Evolutionary conservation across 352 stramenopile species (phyloP).

Genomic region (Globisporangium apiculatum): DNA sequence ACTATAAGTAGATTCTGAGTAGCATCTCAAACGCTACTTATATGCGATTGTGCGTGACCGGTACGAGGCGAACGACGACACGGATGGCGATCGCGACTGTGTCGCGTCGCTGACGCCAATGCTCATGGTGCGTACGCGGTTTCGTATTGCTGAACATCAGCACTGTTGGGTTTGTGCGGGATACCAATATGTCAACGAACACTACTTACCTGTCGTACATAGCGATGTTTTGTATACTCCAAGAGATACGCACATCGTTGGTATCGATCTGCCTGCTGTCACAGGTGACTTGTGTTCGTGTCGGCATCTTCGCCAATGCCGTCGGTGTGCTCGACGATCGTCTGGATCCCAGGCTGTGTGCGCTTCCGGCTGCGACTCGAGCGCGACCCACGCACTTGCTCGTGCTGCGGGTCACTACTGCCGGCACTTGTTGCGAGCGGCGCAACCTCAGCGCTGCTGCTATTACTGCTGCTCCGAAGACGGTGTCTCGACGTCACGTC

Average conservation of each 20-base stretch:
- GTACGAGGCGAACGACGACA: too few relatives aligned
- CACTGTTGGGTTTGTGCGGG: too few relatives aligned
- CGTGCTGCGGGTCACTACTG: neutral
- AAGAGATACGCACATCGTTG: too few relatives aligned
- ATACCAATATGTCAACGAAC: too few relatives aligned
- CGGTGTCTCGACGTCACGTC: neutral
- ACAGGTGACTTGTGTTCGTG: neutral
- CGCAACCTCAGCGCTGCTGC: neutral
- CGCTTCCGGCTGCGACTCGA: conserved; percentile 2
- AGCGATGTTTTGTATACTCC: too few relatives aligned
- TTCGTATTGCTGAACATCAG: too few relatives aligned
- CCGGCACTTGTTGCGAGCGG: neutral
- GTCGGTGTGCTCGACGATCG: conserved; percentile 19
- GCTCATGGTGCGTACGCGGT: too few relatives aligned
- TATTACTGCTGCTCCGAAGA: neutral
- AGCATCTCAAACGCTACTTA: too few relatives aligned
- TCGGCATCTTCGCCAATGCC: conserved; percentile 7
- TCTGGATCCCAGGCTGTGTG: conserved; percentile 11
- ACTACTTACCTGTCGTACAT: too few relatives aligned
- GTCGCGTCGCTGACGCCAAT: neutral
- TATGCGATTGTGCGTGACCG: too few relatives aligned
- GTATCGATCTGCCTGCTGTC: neutral
- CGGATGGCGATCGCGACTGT: neutral
- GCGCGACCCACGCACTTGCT: conserved; percentile 3
- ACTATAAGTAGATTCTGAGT: too few relatives aligned